Conservation (phyloP, 371 early-diverging fungal species). For the Phascolomyces articulosus region DNA sequence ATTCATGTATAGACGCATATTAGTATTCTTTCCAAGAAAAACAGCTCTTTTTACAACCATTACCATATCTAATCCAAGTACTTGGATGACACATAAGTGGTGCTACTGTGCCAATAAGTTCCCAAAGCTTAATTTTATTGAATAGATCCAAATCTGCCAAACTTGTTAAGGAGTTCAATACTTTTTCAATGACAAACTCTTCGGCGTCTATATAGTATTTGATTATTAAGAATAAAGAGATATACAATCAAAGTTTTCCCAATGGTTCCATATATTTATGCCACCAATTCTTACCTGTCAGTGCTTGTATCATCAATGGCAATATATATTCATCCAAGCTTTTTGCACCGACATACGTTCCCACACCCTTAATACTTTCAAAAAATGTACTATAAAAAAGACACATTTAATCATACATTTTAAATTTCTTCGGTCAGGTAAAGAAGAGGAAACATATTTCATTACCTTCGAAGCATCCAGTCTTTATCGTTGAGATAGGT, state of each 20-base stretch:
- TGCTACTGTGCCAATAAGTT: constrained; percentile 66
- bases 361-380: constrained; percentile 89
- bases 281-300: constrained; percentile 64
- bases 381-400: constrained; percentile 79
- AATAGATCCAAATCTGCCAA: constrained; percentile 86
- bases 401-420: not conserved
- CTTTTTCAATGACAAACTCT: constrained; percentile 90
- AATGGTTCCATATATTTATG: not conserved
- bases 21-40: too few species aligned
- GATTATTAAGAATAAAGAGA: not conserved
- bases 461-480: constrained; percentile 85
- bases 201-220: constrained; percentile 65
- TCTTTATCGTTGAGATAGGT: constrained; percentile 94
- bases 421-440: too few species aligned
- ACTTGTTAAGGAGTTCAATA: constrained; percentile 79
- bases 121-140: constrained; percentile 79
- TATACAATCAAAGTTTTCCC: too few species aligned
- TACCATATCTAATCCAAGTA: constrained; percentile 80
- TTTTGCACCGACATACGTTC: constrained; percentile 83
- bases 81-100: constrained; percentile 87
- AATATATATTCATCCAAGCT: constrained; percentile 91
- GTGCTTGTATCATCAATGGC: constrained; percentile 89
- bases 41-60: too few species aligned
- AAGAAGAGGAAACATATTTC: not conserved
- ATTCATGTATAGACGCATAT: too few species aligned